Percentiles rank a stretch among this genome's conserved stretches.
Conservation (phyloP, 1,139 yeast genomes). For the Debaryomyces sp. region DNA sequence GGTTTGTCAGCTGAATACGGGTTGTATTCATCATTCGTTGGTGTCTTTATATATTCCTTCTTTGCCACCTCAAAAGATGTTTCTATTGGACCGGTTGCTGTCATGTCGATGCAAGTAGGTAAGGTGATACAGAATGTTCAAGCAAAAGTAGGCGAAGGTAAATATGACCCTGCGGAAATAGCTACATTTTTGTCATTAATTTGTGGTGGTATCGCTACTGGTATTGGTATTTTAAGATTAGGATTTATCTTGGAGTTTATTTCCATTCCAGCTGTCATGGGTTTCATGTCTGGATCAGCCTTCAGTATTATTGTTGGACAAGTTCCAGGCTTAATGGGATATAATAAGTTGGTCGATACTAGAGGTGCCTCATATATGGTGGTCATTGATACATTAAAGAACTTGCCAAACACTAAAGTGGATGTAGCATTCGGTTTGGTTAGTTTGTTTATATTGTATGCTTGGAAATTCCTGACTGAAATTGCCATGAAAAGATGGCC, state of each 20-base stretch:
- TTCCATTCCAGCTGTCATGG: slow-evolving; percentile 90
- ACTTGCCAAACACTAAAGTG: slow-evolving; percentile 63
- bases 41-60: slow-evolving; percentile 84
- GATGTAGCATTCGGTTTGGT: slow-evolving; percentile 92
- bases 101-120: slow-evolving; percentile 86
- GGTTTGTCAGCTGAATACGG: slow-evolving; percentile 83
- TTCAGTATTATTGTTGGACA: slow-evolving; percentile 81
- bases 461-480: slow-evolving; percentile 62
- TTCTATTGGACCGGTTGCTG: slow-evolving; percentile 96
- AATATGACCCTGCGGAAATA: slow-evolving; percentile 61
- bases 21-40: slow-evolving; percentile 87
- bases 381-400: slow-evolving; percentile 70
- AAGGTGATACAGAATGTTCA: slow-evolving; percentile 73
- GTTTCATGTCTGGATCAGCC: slow-evolving; percentile 96
- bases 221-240: slow-evolving; percentile 77
- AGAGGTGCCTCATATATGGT: slow-evolving; percentile 71
- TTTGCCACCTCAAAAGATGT: slow-evolving; percentile 97
- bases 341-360: slow-evolving; percentile 63
- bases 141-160: slow-evolving; percentile 33
- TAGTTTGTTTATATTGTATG: slow-evolving; percentile 66
- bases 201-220: slow-evolving; percentile 85
- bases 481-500: slow-evolving; percentile 70
- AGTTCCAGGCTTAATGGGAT: slow-evolving; percentile 87
- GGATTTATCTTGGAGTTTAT: slow-evolving; percentile 90
- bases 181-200: slow-evolving; percentile 80